Conservation (phyloP, 202 grass and related monocot species). For the Cymbopogon flexuosus region DNA sequence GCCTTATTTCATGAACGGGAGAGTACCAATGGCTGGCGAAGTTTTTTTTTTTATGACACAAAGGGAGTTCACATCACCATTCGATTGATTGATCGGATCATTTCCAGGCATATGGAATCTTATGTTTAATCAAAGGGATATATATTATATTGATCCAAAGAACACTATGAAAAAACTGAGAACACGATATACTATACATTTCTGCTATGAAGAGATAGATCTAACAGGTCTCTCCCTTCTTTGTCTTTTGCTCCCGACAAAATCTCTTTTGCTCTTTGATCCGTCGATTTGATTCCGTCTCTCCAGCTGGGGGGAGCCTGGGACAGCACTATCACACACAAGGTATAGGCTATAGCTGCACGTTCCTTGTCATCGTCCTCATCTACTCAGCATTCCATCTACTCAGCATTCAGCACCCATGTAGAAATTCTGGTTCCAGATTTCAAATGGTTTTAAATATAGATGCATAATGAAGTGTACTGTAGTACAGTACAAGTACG, state of each 20-base stretch:
- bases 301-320: too few species aligned
- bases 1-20: background rate
- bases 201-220: conserved; percentile 18
- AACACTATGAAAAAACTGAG: conserved; percentile 12
- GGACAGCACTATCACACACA: too few species aligned
- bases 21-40: background rate
- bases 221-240: background rate
- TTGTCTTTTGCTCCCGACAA: conserved; percentile 33
- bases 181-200: background rate
- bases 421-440: background rate
- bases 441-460: background rate
- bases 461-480: background rate
- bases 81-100: background rate
- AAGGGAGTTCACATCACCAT: background rate
- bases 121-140: conserved; percentile 32
- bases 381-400: conserved; percentile 24
- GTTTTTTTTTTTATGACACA: background rate
- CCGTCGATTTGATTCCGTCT: conserved; percentile 18
- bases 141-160: conserved; percentile 9
- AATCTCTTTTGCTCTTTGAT: conserved; percentile 41
- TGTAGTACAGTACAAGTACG: too few species aligned
- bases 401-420: conserved; percentile 3
- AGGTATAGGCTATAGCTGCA: too few species aligned
- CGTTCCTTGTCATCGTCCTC: conserved; percentile 22
- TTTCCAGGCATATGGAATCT: conserved; percentile 22